phyloP scores from a whole-genome alignment of 2,329 filamentous ascomycete species.

The Sporothrix sp. region DNA sequence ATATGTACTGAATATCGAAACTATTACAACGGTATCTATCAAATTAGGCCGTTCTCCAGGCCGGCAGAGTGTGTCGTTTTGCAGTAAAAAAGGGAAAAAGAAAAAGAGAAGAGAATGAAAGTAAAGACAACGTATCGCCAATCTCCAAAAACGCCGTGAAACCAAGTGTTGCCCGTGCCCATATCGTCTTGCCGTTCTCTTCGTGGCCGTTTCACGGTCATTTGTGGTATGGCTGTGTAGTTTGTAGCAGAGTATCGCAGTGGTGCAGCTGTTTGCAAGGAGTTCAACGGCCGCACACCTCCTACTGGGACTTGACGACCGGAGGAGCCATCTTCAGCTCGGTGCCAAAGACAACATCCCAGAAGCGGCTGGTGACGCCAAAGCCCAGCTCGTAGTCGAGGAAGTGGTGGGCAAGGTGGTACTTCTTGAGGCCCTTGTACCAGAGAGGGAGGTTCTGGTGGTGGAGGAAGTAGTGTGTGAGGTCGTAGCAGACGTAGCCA shows the following conservation, averaged over 20 bases:
- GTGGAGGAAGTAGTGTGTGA: conserved; percentile 98
- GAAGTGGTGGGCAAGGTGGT: conserved; percentile 94
- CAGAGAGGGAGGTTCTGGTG: conserved; percentile 84
- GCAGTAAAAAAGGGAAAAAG: background rate
- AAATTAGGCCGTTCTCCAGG: conserved; percentile 5
- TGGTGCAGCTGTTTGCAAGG: too few species aligned
- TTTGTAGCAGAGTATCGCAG: too few species aligned
- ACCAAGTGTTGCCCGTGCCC: too few species aligned
- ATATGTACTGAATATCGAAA: background rate
- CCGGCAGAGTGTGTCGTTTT: conserved; percentile 1
- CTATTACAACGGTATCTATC: conserved; percentile 10
- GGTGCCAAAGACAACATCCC: conserved; percentile 88
- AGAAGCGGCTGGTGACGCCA: conserved; percentile 91
- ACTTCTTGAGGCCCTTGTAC: conserved; percentile 92
- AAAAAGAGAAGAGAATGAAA: background rate
- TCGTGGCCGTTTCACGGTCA: too few species aligned
- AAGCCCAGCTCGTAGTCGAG: conserved; percentile 97
- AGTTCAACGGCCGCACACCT: background rate
- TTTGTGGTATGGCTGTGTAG: too few species aligned
- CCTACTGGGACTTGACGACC: conserved; percentile 28
- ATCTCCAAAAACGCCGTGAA: too few species aligned
- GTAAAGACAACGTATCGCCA: background rate
- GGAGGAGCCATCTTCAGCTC: conserved; percentile 44
- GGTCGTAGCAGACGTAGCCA: conserved; percentile 90
- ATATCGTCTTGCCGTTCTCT: background rate